These are phyloP conservation scores for Acanthamoeba sp. DNA, from an alignment of 208 protist genomes.

Conservation along the genomic window DNA sequence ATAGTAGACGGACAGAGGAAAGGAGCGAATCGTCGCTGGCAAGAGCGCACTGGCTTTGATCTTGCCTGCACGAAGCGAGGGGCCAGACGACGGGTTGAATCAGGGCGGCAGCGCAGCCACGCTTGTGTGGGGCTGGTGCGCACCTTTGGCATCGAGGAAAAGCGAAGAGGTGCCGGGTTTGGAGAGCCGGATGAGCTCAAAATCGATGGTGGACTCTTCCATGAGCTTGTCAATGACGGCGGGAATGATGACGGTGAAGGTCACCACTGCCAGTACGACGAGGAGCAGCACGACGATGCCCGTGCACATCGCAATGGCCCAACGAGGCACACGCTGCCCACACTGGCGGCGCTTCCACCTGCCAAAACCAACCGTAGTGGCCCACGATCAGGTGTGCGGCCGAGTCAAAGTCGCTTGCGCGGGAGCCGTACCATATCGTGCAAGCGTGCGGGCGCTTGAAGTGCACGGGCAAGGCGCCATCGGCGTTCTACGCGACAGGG, in stretches of 20 bases:
- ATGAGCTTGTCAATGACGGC: neutral
- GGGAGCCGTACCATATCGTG: too few relatives aligned
- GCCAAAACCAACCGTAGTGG: too few relatives aligned
- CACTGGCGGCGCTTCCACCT: neutral
- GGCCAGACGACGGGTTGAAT: too few relatives aligned
- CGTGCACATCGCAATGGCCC: neutral
- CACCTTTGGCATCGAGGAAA: slow-evolving; percentile 7
- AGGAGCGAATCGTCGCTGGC: neutral
- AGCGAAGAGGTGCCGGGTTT: neutral
- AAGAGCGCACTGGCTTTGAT: neutral
- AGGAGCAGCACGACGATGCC: neutral
- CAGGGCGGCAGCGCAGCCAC: too few relatives aligned
- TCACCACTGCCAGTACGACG: neutral
- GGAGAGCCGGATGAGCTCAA: slow-evolving; percentile 9
- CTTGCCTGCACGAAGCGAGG: neutral
- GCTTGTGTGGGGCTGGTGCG: neutral
- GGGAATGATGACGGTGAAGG: slow-evolving; percentile 8
- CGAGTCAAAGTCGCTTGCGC: too few relatives aligned
- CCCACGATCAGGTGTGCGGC: too few relatives aligned
- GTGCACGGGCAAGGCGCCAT: too few relatives aligned
- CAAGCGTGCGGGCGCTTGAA: too few relatives aligned
- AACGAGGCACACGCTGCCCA: neutral
- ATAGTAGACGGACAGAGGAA: slow-evolving; percentile 8
- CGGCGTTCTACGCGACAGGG: too few relatives aligned
- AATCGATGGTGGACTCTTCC: slow-evolving; percentile 2